Evolutionary conservation across 106 monocot species (phyloP).

Genomic region (Phalaenopsis equestris): DNA sequence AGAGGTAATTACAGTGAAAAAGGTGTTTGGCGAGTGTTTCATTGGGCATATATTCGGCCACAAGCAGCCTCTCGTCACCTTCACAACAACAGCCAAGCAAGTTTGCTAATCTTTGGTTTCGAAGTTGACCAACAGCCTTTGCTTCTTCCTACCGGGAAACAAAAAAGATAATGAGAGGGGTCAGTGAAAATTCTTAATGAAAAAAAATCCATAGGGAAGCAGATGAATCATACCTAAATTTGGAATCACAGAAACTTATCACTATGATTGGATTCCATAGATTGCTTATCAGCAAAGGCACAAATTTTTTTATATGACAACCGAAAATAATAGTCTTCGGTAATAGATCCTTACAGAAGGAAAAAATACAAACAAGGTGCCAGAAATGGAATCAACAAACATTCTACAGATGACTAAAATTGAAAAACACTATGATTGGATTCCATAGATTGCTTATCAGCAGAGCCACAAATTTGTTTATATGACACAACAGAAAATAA

Average conservation of each 20-base stretch:
- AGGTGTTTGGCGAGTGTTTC: constrained; percentile 97
- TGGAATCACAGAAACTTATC: neutral
- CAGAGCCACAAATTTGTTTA: neutral
- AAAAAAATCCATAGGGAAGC: neutral
- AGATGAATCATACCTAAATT: neutral
- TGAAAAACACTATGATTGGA: neutral
- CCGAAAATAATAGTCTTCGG: neutral
- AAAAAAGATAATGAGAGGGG: neutral
- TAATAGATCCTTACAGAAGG: no score
- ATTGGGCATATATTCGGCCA: constrained; percentile 96
- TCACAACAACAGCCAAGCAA: constrained; percentile 91
- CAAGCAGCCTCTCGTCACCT: constrained; percentile 93
- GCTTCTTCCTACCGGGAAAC: constrained; percentile 77
- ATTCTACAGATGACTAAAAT: neutral
- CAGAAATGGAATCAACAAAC: neutral
- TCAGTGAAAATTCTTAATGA: neutral
- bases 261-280: neutral
- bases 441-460: neutral
- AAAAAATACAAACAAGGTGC: no score
- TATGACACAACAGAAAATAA: neutral
- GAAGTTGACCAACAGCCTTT: constrained; percentile 73
- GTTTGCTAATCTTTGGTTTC: constrained; percentile 70
- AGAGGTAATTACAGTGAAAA: constrained; percentile 77
- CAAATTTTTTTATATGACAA: neutral
- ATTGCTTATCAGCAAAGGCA: neutral